Conservation (phyloP, 1,139 yeast species). For the Schwanniomyces etchellsii region DNA sequence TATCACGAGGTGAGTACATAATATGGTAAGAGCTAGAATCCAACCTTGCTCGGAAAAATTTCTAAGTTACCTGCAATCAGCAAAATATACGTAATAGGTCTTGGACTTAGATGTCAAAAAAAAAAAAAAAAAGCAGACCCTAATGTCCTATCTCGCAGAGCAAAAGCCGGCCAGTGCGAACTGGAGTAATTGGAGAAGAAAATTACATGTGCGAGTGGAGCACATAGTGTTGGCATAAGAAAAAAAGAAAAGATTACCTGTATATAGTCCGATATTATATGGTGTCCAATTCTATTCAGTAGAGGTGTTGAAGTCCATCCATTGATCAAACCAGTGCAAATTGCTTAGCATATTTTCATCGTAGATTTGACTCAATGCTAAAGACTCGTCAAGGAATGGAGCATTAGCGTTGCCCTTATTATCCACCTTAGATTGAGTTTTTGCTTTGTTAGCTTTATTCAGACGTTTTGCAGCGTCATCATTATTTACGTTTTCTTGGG, state of each 20-base stretch:
- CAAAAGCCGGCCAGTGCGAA: too few relatives aligned
- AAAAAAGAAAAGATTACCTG: background rate
- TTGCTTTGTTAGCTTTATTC: background rate
- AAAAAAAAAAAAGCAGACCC: too few relatives aligned
- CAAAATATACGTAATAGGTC: too few relatives aligned
- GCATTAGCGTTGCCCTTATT: background rate
- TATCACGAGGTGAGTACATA: too few relatives aligned
- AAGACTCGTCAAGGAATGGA: background rate
- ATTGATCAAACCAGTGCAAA: slow-evolving; percentile 54
- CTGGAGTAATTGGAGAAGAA: too few relatives aligned
- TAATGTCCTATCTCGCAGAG: too few relatives aligned
- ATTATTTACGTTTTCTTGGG: slow-evolving; percentile 7
- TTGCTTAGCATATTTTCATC: slow-evolving; percentile 33
- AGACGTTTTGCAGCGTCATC: background rate
- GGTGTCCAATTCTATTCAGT: background rate
- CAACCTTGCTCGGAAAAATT: too few relatives aligned
- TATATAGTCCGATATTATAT: background rate
- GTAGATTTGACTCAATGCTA: background rate
- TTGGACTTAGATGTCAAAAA: too few relatives aligned
- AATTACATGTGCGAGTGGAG: too few relatives aligned
- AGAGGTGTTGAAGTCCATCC: slow-evolving; percentile 26
- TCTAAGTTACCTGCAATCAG: too few relatives aligned
- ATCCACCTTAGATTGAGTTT: background rate
- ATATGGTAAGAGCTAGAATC: too few relatives aligned
- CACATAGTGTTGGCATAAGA: background rate